Conservation (phyloP, 2,329 filamentous ascomycete genomes). For the Cercospora citrullina region DNA sequence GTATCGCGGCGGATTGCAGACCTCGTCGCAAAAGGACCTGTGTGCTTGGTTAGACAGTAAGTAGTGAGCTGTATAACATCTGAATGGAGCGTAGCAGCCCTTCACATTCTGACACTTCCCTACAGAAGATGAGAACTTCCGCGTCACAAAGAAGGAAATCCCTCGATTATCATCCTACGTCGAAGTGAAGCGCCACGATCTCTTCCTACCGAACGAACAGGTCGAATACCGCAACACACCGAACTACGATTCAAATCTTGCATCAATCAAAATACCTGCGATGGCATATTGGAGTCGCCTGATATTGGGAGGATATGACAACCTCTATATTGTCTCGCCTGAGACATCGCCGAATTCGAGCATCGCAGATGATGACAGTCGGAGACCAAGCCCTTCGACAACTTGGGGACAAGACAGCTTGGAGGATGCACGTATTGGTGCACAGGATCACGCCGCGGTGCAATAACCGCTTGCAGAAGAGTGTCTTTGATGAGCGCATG, state of each 20-base stretch:
- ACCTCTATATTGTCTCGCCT: constrained; percentile 53
- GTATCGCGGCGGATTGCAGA: constrained; percentile 44
- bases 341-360: constrained; percentile 42
- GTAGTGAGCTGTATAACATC: not conserved
- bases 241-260: constrained; percentile 49
- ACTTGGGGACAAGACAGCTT: constrained; percentile 32
- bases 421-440: constrained; percentile 9
- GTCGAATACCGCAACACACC: constrained; percentile 38
- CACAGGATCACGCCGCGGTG: constrained; percentile 5
- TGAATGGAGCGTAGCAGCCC: not conserved
- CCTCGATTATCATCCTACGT: constrained; percentile 49
- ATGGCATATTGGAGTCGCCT: constrained; percentile 49
- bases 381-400: constrained; percentile 34
- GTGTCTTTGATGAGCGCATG: not conserved
- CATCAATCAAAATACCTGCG: constrained; percentile 49
- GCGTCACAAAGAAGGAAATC: constrained; percentile 50
- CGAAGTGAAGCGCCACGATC: constrained; percentile 50
- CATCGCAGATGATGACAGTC: constrained; percentile 34
- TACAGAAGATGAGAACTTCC: constrained; percentile 44
- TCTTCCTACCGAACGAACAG: constrained; percentile 45
- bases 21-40: constrained; percentile 48
- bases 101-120: not conserved
- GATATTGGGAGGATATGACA: constrained; percentile 48
- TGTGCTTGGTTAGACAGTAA: constrained; percentile 42
- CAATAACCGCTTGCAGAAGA: not conserved